These are phyloP conservation scores for Penicillium psychrofluorescens DNA, from an alignment of 495 filamentous ascomycete genomes.

Conservation along the genomic window DNA sequence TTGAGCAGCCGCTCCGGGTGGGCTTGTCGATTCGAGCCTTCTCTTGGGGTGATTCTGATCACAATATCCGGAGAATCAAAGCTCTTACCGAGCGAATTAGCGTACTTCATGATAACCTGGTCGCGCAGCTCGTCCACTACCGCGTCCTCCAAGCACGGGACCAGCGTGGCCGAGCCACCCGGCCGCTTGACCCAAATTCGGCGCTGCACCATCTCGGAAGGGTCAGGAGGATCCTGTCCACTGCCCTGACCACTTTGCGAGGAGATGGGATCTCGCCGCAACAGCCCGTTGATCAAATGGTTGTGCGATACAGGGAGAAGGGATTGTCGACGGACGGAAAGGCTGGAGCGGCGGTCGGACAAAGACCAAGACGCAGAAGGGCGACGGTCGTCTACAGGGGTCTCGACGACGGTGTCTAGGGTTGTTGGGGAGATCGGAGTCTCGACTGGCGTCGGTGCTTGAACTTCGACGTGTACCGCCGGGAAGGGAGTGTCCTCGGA, in stretches of 20 bases:
- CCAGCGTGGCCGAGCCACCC: constrained; percentile 75
- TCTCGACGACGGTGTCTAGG: constrained; percentile 25
- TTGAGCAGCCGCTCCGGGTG: constrained; percentile 61
- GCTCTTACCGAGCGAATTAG: constrained; percentile 78
- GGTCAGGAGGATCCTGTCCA: constrained; percentile 10
- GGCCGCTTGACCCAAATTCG: constrained; percentile 94
- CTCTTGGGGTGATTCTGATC: constrained; percentile 54
- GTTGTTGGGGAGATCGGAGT: constrained; percentile 25
- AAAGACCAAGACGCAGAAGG: constrained; percentile 12
- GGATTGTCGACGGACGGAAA: constrained; percentile 42
- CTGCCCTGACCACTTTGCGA: constrained; percentile 15
- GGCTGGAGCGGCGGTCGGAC: constrained; percentile 32
- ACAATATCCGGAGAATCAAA: constrained; percentile 86
- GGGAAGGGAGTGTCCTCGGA: constrained; percentile 18
- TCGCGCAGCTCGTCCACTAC: constrained; percentile 94
- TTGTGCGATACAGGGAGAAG: constrained; percentile 40
- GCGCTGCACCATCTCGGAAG: constrained; percentile 45
- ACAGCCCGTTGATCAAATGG: constrained; percentile 34
- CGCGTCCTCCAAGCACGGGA: constrained; percentile 79
- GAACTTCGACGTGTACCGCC: constrained; percentile 7
- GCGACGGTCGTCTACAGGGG: constrained; percentile 8
- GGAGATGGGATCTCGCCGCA: constrained; percentile 24
- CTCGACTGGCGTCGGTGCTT: constrained; percentile 9
- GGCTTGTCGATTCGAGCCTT: constrained; percentile 37
- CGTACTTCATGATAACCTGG: constrained; percentile 86